A percentile compares a stretch with the other conserved stretches of the same genome.
Evolutionary conservation across 1,139 yeast genomes (phyloP).

Genomic region (Meyerozyma athensensis): DNA sequence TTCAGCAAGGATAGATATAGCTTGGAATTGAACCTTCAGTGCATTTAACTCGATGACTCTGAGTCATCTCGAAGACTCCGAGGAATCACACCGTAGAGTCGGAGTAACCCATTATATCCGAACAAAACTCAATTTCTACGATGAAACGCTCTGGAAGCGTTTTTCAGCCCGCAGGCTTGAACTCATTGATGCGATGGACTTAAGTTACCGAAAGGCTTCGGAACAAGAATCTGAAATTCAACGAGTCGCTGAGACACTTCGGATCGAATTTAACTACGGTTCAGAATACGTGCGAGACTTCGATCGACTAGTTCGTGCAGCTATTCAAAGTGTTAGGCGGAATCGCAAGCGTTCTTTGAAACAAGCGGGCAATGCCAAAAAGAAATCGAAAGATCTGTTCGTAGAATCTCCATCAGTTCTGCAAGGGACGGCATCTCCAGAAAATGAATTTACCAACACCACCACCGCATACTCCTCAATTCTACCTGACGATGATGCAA

Average conservation of each 20-base stretch:
- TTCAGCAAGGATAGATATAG: no score
- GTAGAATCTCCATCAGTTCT: not conserved
- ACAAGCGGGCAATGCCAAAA: constrained; percentile 14
- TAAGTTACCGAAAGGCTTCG: constrained; percentile 78
- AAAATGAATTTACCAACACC: constrained; percentile 4
- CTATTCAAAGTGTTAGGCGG: constrained; percentile 63
- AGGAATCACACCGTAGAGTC: constrained; percentile 11
- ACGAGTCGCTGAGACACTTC: constrained; percentile 68
- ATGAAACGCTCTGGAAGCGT: constrained; percentile 81
- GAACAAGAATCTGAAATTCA: constrained; percentile 84
- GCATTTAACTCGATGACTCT: not conserved
- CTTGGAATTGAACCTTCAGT: not conserved
- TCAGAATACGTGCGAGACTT: constrained; percentile 60
- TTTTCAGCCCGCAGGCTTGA: constrained; percentile 86
- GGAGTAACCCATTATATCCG: constrained; percentile 84
- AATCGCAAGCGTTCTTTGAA: constrained; percentile 41
- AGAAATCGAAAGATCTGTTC: constrained; percentile 6
- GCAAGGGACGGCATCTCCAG: constrained; percentile 5
- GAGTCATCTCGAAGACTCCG: constrained; percentile 3
- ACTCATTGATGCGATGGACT: constrained; percentile 73
- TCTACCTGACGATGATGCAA: not conserved
- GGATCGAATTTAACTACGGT: constrained; percentile 73
- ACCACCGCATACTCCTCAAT: not conserved
- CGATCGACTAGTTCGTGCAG: constrained; percentile 87
- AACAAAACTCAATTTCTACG: constrained; percentile 65